Evolutionary conservation across 2,329 filamentous ascomycete genomes (phyloP).

Genomic region (Tolypocladium guangdongense): DNA sequence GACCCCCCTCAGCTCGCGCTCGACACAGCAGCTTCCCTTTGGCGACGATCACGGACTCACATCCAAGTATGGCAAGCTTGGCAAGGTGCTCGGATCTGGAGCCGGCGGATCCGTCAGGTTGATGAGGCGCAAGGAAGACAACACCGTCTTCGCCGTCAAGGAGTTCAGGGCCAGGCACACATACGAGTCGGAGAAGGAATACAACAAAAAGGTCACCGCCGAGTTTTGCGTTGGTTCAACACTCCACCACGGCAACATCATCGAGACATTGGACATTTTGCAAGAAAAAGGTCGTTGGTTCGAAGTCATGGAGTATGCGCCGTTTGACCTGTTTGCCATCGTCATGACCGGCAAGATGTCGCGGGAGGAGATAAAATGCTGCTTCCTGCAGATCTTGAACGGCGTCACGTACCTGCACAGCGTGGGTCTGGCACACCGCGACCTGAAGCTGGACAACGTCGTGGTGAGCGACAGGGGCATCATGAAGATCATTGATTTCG

Average conservation of each 20-base stretch:
- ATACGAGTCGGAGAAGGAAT: slow-evolving; percentile 90
- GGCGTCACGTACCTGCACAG: slow-evolving; percentile 91
- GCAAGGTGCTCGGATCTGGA: slow-evolving; percentile 84
- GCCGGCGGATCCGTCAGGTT: slow-evolving; percentile 89
- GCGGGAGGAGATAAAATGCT: slow-evolving; percentile 80
- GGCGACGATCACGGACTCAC: slow-evolving; percentile 85
- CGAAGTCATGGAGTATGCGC: slow-evolving; percentile 98
- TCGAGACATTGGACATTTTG: slow-evolving; percentile 93
- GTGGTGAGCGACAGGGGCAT: slow-evolving; percentile 94
- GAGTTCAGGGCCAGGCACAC: slow-evolving; percentile 87
- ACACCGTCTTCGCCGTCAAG: slow-evolving; percentile 92
- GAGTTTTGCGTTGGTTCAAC: slow-evolving; percentile 98
- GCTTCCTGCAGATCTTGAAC: slow-evolving; percentile 87
- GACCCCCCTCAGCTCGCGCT: slow-evolving; percentile 34
- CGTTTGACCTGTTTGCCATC: slow-evolving; percentile 90
- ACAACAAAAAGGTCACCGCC: slow-evolving; percentile 94
- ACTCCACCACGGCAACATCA: slow-evolving; percentile 93
- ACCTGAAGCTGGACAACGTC: slow-evolving; percentile 95
- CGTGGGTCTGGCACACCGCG: slow-evolving; percentile 88
- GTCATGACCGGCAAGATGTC: slow-evolving; percentile 99
- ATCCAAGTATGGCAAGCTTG: slow-evolving; percentile 92
- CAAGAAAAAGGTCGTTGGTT: slow-evolving; percentile 93
- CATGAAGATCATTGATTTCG: slow-evolving; percentile 99
- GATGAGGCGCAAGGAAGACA: slow-evolving; percentile 88
- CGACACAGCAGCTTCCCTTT: slow-evolving; percentile 65